phyloP scores from a whole-genome alignment of 305 asterid species.

The Euphrasia arctica region DNA sequence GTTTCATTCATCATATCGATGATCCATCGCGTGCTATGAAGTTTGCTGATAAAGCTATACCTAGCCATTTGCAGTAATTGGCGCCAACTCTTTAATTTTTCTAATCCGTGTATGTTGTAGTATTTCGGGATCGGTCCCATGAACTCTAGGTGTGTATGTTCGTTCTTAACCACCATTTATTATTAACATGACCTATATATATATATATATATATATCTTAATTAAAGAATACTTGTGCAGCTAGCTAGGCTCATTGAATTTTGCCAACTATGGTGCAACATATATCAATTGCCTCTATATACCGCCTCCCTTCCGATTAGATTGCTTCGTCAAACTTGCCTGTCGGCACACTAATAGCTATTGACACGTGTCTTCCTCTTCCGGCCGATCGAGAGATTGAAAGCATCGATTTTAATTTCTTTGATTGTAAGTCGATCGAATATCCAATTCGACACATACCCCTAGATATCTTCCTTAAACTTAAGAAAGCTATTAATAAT shows the following conservation, averaged over 20 bases:
- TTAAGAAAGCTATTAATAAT: too few relatives aligned
- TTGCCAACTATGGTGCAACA: slow-evolving; percentile 1
- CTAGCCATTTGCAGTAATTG: not conserved
- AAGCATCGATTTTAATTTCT: too few relatives aligned
- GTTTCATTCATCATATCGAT: not conserved
- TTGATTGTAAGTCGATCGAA: too few relatives aligned
- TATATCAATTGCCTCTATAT: not conserved
- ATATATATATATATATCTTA: not conserved
- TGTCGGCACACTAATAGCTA: not conserved
- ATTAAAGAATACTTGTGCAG: not conserved
- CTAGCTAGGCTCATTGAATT: not conserved
- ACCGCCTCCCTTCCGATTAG: not conserved
- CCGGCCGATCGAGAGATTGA: too few relatives aligned
- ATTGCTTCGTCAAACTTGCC: not conserved
- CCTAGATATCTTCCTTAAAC: not conserved
- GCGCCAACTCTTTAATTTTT: not conserved
- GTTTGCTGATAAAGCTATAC: not conserved
- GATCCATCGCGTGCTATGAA: not conserved
- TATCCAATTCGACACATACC: too few relatives aligned
- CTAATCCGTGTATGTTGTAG: not conserved
- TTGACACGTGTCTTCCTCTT: not conserved
- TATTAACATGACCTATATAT: not conserved
- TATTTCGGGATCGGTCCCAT: slow-evolving; percentile 1
- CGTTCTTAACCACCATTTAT: not conserved
- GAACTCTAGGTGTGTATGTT: not conserved